These are phyloP conservation scores for Dysphania ambrosioides DNA, from an alignment of 148 eudicot species.

Conservation along the genomic window DNA sequence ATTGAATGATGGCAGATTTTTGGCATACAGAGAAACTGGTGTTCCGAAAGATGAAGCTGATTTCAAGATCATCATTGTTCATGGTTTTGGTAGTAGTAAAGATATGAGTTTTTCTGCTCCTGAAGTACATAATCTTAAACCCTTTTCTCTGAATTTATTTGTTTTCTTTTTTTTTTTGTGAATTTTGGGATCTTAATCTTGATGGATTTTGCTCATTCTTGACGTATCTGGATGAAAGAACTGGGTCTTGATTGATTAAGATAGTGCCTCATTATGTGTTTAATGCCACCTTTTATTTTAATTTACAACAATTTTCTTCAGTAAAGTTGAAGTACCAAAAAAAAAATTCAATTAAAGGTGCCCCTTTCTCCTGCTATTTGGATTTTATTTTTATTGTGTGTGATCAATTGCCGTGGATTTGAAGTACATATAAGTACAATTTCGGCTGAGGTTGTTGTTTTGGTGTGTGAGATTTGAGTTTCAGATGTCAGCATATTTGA, in stretches of 20 bases:
- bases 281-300: neutral
- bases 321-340: neutral
- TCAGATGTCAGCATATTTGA: neutral
- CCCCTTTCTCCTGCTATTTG: neutral
- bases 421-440: neutral
- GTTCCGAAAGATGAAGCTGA: slow-evolving; percentile 52
- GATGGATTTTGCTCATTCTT: neutral
- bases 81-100: slow-evolving; percentile 76
- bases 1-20: slow-evolving; percentile 68
- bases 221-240: neutral
- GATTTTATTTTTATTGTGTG: too few species aligned
- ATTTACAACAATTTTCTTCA: neutral
- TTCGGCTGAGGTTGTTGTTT: neutral
- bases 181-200: slow-evolving; percentile 5
- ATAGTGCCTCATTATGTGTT: neutral
- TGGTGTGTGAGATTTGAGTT: slow-evolving; percentile 10
- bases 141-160: slow-evolving; percentile 2
- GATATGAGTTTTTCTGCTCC: slow-evolving; percentile 67
- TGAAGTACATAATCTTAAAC: slow-evolving; percentile 39
- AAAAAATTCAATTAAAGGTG: too few species aligned
- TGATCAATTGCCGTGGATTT: neutral
- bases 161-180: slow-evolving; percentile 8
- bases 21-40: slow-evolving; percentile 79
- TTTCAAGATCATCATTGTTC: slow-evolving; percentile 64
- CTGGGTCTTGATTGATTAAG: slow-evolving; percentile 14